phyloP scores from a whole-genome alignment of 495 filamentous ascomycete species.

The Penicillium argentinense region DNA sequence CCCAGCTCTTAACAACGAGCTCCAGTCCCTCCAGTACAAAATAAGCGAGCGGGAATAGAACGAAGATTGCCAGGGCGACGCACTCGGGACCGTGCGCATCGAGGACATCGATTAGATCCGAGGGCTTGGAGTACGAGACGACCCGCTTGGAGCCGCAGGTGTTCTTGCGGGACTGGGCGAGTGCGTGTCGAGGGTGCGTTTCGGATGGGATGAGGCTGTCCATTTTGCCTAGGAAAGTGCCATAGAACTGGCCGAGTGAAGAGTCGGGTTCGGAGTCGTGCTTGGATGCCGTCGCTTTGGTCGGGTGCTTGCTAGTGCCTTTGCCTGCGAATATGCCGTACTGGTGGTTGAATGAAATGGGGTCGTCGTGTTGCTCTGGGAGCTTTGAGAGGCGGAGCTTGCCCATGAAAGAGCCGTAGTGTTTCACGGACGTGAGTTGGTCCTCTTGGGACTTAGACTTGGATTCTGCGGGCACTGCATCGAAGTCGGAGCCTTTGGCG shows the following conservation, averaged over 20 bases:
- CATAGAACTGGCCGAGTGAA: not conserved
- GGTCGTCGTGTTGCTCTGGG: too few species aligned
- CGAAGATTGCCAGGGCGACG: conserved; percentile 20
- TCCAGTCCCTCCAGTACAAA: conserved; percentile 24
- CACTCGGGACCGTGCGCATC: conserved; percentile 20
- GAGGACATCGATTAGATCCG: conserved; percentile 14
- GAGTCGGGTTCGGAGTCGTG: not conserved
- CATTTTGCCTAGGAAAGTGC: conserved; percentile 4
- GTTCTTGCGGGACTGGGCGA: not conserved
- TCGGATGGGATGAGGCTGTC: not conserved
- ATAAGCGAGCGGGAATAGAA: conserved; percentile 24
- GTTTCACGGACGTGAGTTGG: too few species aligned
- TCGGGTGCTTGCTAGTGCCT: not conserved
- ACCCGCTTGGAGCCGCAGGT: not conserved
- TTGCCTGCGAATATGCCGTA: conserved; percentile 5
- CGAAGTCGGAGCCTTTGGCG: not conserved
- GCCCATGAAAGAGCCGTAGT: too few species aligned
- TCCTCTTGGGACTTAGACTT: too few species aligned
- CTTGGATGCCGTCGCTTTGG: not conserved
- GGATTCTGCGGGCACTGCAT: not conserved
- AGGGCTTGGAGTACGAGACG: conserved; percentile 3
- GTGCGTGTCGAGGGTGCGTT: not conserved
- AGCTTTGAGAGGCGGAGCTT: too few species aligned
- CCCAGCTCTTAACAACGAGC: conserved; percentile 4
- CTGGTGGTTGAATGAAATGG: not conserved